These are phyloP conservation scores for Leccinum olivaceoglutinosum DNA, from an alignment of 1,284 basidiomycete genomes.

Conservation along the genomic window DNA sequence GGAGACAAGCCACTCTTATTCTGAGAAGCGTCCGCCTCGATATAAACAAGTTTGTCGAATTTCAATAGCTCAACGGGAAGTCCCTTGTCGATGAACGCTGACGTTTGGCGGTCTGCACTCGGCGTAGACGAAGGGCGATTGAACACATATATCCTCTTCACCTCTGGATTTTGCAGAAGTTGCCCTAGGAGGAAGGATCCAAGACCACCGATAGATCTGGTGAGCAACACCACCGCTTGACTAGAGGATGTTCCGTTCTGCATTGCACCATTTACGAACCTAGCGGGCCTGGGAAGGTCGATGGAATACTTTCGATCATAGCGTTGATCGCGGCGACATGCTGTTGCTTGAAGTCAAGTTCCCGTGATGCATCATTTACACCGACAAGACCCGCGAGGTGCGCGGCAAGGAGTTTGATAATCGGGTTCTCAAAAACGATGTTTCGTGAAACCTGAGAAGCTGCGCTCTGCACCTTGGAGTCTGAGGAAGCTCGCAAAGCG, in stretches of 20 bases:
- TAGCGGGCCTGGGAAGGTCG: not conserved
- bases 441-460: slow-evolving; percentile 3
- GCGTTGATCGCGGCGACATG: slow-evolving; percentile 4
- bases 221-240: slow-evolving; percentile 7
- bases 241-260: not conserved
- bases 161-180: slow-evolving; percentile 1
- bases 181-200: slow-evolving; percentile 7
- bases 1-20: slow-evolving; percentile 6
- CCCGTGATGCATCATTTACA: not conserved
- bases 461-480: not conserved
- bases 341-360: not conserved
- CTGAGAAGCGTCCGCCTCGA: slow-evolving; percentile 10
- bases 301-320: slow-evolving; percentile 10
- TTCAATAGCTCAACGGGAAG: not conserved
- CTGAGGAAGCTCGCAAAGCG: slow-evolving; percentile 4
- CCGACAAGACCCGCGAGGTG: not conserved
- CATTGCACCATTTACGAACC: not conserved
- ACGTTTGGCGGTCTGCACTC: slow-evolving; percentile 6
- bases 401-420: slow-evolving; percentile 6
- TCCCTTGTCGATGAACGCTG: slow-evolving; percentile 7
- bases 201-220: slow-evolving; percentile 12
- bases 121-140: slow-evolving; percentile 8
- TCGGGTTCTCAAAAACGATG: slow-evolving; percentile 11
- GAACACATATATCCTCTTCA: slow-evolving; percentile 6
- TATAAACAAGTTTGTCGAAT: slow-evolving; percentile 2